Conservation (phyloP, 371 early-diverging fungal genomes). For the Rhizopus stolonifer region DNA sequence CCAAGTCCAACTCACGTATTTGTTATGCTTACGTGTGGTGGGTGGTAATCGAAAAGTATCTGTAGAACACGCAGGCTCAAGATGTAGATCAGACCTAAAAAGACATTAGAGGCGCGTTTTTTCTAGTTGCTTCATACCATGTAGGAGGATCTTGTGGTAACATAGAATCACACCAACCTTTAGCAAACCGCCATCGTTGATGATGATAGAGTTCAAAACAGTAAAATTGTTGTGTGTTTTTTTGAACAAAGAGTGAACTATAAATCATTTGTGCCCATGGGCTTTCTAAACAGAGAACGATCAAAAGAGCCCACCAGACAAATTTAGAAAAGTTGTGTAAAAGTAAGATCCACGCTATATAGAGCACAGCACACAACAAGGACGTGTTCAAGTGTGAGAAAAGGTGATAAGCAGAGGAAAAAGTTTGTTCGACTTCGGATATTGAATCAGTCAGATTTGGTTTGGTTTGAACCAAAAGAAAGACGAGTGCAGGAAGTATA, state of each 20-base stretch:
- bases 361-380: too few species aligned
- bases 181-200: conserved; percentile 36
- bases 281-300: too few species aligned
- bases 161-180: conserved; percentile 23
- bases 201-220: conserved; percentile 29
- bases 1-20: conserved; percentile 17
- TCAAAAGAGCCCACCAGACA: background rate
- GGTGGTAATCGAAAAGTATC: conserved; percentile 27
- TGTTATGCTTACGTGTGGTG: conserved; percentile 2
- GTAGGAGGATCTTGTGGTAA: conserved; percentile 27
- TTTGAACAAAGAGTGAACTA: too few species aligned
- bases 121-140: conserved; percentile 12
- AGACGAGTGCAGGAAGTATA: background rate
- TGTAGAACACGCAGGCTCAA: conserved; percentile 22
- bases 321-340: too few species aligned
- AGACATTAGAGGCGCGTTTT: too few species aligned
- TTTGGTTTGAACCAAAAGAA: background rate
- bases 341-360: too few species aligned
- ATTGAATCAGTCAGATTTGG: too few species aligned
- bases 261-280: too few species aligned
- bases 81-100: conserved; percentile 33
- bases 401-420: too few species aligned
- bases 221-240: conserved; percentile 5
- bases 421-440: background rate
- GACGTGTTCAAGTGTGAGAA: too few species aligned